phyloP scores from a whole-genome alignment of 1,139 yeast species.

The Suhomyces taliae region DNA sequence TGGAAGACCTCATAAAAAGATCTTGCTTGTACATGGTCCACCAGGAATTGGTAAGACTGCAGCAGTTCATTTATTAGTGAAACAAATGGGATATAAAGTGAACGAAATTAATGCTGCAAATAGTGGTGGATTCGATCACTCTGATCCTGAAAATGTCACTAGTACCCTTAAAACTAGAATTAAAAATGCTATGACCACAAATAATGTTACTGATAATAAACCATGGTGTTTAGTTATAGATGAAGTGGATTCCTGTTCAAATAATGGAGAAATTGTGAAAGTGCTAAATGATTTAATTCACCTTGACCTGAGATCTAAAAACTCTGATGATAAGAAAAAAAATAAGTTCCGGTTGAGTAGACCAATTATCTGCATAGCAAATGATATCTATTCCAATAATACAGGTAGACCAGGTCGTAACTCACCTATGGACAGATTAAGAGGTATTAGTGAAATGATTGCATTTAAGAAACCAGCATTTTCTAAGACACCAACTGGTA shows the following conservation, averaged over 20 bases:
- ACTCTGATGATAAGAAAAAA: slow-evolving; percentile 19
- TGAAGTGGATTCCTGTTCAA: slow-evolving; percentile 89
- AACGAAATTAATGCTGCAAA: slow-evolving; percentile 92
- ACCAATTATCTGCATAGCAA: slow-evolving; percentile 92
- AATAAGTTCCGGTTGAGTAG: slow-evolving; percentile 54
- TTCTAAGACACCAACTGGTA: slow-evolving; percentile 40
- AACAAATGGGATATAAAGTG: slow-evolving; percentile 76
- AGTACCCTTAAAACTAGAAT: slow-evolving; percentile 49
- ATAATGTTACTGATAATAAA: slow-evolving; percentile 51
- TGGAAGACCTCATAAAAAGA: slow-evolving; percentile 69
- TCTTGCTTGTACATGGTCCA: slow-evolving; percentile 83
- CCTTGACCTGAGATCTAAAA: slow-evolving; percentile 55
- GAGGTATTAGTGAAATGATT: slow-evolving; percentile 72
- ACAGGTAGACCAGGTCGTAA: slow-evolving; percentile 18
- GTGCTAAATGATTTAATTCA: slow-evolving; percentile 61
- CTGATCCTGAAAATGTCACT: slow-evolving; percentile 35
- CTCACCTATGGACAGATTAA: slow-evolving; percentile 63
- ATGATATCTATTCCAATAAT: slow-evolving; percentile 70
- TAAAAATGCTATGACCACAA: slow-evolving; percentile 67
- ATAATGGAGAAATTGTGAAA: slow-evolving; percentile 69
- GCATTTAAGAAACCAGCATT: slow-evolving; percentile 59
- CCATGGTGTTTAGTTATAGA: slow-evolving; percentile 86
- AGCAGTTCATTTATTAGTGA: slow-evolving; percentile 80
- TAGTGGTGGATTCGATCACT: slow-evolving; percentile 33
- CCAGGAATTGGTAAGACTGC: slow-evolving; percentile 97